These are phyloP conservation scores for Catunica adiposa DNA, from an alignment of 2,329 filamentous ascomycete genomes.

Conservation along the genomic window DNA sequence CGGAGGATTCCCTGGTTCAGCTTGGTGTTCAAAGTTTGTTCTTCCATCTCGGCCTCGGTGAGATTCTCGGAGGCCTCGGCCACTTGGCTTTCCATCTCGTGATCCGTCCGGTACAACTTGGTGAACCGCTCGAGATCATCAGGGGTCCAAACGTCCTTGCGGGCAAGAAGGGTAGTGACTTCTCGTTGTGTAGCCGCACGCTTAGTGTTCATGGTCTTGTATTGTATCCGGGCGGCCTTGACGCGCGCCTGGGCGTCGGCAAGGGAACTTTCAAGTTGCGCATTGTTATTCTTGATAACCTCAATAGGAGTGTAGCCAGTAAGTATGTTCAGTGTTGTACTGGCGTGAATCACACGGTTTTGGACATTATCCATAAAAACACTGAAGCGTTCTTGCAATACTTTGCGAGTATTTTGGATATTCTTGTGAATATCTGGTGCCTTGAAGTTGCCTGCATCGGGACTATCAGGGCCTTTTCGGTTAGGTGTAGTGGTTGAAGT, in stretches of 20 bases:
- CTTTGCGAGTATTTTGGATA: conserved; percentile 19
- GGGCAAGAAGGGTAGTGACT: conserved; percentile 80
- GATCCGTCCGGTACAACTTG: conserved; percentile 75
- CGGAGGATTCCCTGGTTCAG: conserved; percentile 72
- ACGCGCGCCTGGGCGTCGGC: conserved; percentile 46
- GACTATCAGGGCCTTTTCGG: not conserved
- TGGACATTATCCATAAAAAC: conserved; percentile 79
- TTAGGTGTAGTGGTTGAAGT: not conserved
- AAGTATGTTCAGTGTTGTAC: conserved; percentile 78
- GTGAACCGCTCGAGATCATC: conserved; percentile 89
- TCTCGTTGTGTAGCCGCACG: conserved; percentile 86
- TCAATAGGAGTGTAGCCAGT: conserved; percentile 92
- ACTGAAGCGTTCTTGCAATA: conserved; percentile 33
- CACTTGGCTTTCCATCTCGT: conserved; percentile 80
- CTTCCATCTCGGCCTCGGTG: conserved; percentile 57
- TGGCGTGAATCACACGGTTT: conserved; percentile 66
- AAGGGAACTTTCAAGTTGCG: conserved; percentile 44
- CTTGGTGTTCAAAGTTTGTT: conserved; percentile 59
- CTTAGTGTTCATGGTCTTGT: conserved; percentile 68
- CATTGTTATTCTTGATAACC: conserved; percentile 63
- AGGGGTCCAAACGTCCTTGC: conserved; percentile 84
- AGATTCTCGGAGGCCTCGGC: conserved; percentile 53
- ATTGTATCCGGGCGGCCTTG: conserved; percentile 52
- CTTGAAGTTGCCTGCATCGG: conserved; percentile 16
- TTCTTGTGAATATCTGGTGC: conserved; percentile 22